Percentiles rank a stretch among this genome's conserved stretches.
phyloP scores from a whole-genome alignment of 23 red algal species.

The Gracilaria domingensis region DNA sequence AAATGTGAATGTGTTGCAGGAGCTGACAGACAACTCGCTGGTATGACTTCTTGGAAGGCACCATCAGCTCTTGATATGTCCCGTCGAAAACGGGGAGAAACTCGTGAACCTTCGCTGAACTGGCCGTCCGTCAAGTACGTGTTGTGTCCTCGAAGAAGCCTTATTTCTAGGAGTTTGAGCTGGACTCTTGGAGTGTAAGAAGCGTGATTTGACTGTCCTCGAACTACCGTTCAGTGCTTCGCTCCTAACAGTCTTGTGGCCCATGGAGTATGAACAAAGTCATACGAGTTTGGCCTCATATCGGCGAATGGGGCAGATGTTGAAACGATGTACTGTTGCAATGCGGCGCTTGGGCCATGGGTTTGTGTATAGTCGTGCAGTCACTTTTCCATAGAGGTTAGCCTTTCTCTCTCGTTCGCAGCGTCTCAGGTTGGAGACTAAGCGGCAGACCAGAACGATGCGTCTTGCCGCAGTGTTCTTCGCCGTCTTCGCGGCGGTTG shows the following conservation, averaged over 20 bases:
- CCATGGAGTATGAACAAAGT: neutral
- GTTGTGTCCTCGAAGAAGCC: neutral
- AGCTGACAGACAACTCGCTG: neutral
- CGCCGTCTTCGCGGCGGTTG: neutral
- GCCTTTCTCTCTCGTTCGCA: neutral
- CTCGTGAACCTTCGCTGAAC: neutral
- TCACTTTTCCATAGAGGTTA: neutral
- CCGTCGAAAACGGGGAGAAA: neutral
- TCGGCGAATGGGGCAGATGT: neutral
- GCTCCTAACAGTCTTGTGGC: neutral
- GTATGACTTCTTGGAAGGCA: neutral
- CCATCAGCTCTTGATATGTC: neutral
- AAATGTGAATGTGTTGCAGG: neutral
- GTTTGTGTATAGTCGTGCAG: neutral
- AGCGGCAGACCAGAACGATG: neutral
- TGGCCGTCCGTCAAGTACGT: neutral
- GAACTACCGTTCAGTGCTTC: neutral
- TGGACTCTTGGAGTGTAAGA: neutral
- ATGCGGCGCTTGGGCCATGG: neutral
- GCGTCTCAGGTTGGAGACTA: neutral
- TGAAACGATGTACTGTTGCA: neutral
- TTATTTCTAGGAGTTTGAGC: neutral
- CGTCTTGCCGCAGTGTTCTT: neutral
- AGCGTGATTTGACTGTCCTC: neutral
- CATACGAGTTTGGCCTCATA: neutral